A percentile compares a stretch with the other conserved stretches of the same genome.
Conservation (phyloP, 441 rosid species). For the Viola pubescens region DNA sequence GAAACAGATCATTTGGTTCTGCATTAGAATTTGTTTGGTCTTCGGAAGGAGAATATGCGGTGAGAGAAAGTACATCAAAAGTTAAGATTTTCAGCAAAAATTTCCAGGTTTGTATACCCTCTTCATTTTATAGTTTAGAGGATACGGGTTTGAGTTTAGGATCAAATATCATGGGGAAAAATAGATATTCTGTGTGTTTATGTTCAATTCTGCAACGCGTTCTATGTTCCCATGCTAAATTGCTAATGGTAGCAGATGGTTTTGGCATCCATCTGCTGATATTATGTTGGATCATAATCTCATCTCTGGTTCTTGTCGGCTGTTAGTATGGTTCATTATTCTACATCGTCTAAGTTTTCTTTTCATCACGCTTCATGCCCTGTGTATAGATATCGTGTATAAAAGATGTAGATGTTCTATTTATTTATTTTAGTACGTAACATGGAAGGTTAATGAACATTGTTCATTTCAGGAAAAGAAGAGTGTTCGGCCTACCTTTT, state of each 20-base stretch:
- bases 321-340: neutral
- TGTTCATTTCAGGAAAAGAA: conserved; percentile 71
- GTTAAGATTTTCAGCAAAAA: conserved; percentile 87
- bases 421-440: neutral
- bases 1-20: conserved; percentile 97
- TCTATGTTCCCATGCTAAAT: no score
- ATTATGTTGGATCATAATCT: neutral
- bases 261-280: neutral
- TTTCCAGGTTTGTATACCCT: conserved; percentile 65
- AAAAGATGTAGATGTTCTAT: neutral
- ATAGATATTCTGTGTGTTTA: no score
- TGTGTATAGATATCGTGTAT: no score
- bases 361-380: no score
- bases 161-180: no score
- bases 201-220: no score
- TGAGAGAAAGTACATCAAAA: conserved; percentile 90
- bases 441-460: conserved; percentile 14
- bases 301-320: neutral
- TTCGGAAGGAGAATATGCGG: conserved; percentile 96
- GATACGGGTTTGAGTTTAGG: neutral
- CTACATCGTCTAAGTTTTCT: neutral
- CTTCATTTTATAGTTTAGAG: neutral
- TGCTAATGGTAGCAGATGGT: no score
- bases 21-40: conserved; percentile 98
- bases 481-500: conserved; percentile 82